A percentile compares a stretch with the other conserved stretches of the same genome.
Evolutionary conservation across 176 grass and related monocot species (phyloP).

Genomic region (Phoenix roebelenii): DNA sequence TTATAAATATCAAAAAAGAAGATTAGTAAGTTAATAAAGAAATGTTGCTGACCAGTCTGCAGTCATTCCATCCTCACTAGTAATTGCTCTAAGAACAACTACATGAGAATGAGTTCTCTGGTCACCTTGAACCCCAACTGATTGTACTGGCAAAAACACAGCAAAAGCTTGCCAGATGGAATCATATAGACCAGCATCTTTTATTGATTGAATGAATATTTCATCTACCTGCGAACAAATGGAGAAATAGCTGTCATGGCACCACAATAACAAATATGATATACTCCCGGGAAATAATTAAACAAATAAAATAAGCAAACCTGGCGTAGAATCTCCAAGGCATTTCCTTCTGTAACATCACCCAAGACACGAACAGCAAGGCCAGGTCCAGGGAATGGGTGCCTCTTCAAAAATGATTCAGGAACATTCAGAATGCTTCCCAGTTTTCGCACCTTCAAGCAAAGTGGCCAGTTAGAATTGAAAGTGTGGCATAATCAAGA

Average conservation of each 20-base stretch:
- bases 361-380: slow-evolving; percentile 79
- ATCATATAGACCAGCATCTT: slow-evolving; percentile 78
- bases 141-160: slow-evolving; percentile 66
- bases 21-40: not conserved
- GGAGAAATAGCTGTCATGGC: not conserved
- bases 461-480: not conserved
- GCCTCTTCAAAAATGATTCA: slow-evolving; percentile 79
- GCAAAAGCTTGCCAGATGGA: slow-evolving; percentile 89
- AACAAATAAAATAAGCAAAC: slow-evolving; percentile 20
- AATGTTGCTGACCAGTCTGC: slow-evolving; percentile 63
- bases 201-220: slow-evolving; percentile 90
- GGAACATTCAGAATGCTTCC: slow-evolving; percentile 76
- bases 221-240: slow-evolving; percentile 49
- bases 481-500: too few species aligned
- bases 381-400: slow-evolving; percentile 92
- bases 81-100: slow-evolving; percentile 74
- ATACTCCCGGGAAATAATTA: not conserved
- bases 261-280: too few species aligned
- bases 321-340: slow-evolving; percentile 78
- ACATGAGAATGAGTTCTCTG: slow-evolving; percentile 73
- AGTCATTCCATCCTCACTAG: slow-evolving; percentile 92
- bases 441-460: slow-evolving; percentile 62
- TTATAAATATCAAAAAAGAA: too few species aligned
- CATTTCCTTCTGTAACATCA: slow-evolving; percentile 87
- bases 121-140: slow-evolving; percentile 82